phyloP scores from a whole-genome alignment of 2,329 filamentous ascomycete genomes.

The Balansia obtecta region DNA sequence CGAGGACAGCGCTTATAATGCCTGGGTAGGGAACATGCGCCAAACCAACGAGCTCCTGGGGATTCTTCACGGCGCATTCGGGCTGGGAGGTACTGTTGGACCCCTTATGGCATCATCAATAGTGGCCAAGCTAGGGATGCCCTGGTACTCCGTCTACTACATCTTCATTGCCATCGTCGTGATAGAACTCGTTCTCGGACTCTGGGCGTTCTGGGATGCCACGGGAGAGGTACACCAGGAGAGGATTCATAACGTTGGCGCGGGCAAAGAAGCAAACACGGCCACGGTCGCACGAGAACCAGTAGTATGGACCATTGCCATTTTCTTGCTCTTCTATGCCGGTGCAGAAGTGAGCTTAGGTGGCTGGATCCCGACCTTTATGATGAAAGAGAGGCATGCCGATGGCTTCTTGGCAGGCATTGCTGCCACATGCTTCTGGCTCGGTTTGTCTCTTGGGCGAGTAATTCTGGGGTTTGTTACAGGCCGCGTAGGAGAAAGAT shows the following conservation, averaged over 20 bases:
- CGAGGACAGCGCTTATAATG: slow-evolving; percentile 47
- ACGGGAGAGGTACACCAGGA: slow-evolving; percentile 41
- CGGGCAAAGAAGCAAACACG: not conserved
- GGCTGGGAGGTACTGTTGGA: slow-evolving; percentile 55
- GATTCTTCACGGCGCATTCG: slow-evolving; percentile 60
- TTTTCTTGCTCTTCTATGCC: slow-evolving; percentile 69
- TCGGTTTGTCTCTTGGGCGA: slow-evolving; percentile 65
- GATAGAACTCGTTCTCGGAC: slow-evolving; percentile 40
- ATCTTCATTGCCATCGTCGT: slow-evolving; percentile 51
- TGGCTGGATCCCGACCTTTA: slow-evolving; percentile 75
- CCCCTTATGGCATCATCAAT: slow-evolving; percentile 63
- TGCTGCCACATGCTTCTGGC: slow-evolving; percentile 72
- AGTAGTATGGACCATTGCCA: slow-evolving; percentile 58
- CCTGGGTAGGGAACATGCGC: slow-evolving; percentile 57
- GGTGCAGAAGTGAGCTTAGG: slow-evolving; percentile 65
- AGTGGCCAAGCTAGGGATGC: slow-evolving; percentile 47
- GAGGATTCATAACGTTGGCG: slow-evolving; percentile 9
- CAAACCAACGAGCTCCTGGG: slow-evolving; percentile 63
- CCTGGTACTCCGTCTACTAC: slow-evolving; percentile 69
- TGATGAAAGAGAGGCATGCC: slow-evolving; percentile 64
- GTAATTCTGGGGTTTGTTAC: slow-evolving; percentile 67
- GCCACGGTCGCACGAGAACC: slow-evolving; percentile 16
- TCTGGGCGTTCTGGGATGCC: slow-evolving; percentile 50
- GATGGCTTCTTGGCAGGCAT: slow-evolving; percentile 61
- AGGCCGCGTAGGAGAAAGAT: slow-evolving; percentile 58